Percentiles rank a stretch among this genome's conserved stretches.
These are phyloP conservation scores for Papiliotrema terrestris DNA, from an alignment of 1,284 basidiomycete genomes.

Conservation along the genomic window DNA sequence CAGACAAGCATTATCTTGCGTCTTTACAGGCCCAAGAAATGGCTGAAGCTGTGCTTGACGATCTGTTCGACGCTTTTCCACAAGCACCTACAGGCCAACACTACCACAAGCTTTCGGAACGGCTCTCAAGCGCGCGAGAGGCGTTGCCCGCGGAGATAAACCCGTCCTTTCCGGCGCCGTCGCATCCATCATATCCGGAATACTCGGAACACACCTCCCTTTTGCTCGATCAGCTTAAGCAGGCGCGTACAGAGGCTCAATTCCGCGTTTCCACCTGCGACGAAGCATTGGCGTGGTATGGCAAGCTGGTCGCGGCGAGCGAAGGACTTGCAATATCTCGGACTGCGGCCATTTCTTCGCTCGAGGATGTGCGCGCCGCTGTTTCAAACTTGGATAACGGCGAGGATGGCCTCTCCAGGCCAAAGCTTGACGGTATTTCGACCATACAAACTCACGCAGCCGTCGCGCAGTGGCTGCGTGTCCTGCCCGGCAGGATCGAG, in stretches of 20 bases:
- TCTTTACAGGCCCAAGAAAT: slow-evolving; percentile 10
- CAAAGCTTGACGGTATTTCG: background rate
- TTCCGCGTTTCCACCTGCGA: slow-evolving; percentile 7
- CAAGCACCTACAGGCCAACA: slow-evolving; percentile 21
- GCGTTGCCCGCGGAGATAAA: slow-evolving; percentile 19
- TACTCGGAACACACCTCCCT: slow-evolving; percentile 21
- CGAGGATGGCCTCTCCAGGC: background rate
- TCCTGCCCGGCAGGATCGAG: background rate
- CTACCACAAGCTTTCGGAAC: slow-evolving; percentile 14
- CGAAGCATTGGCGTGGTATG: slow-evolving; percentile 28
- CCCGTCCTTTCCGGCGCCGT: slow-evolving; percentile 21
- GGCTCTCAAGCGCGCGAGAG: slow-evolving; percentile 5
- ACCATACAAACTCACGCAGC: too few species aligned
- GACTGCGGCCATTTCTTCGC: too few species aligned
- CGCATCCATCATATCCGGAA: slow-evolving; percentile 26
- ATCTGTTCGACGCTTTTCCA: slow-evolving; percentile 13
- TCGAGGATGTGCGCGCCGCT: too few species aligned
- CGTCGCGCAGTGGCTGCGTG: background rate
- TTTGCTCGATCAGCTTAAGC: slow-evolving; percentile 9
- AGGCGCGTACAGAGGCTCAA: slow-evolving; percentile 9
- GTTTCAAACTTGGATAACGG: background rate
- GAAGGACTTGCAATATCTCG: background rate
- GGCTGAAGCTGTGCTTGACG: slow-evolving; percentile 10
- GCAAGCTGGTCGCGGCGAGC: slow-evolving; percentile 12
- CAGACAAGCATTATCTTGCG: slow-evolving; percentile 21